Evolutionary conservation across 2,329 filamentous ascomycete genomes (phyloP).

Genomic region (Alternaria gansuensis): DNA sequence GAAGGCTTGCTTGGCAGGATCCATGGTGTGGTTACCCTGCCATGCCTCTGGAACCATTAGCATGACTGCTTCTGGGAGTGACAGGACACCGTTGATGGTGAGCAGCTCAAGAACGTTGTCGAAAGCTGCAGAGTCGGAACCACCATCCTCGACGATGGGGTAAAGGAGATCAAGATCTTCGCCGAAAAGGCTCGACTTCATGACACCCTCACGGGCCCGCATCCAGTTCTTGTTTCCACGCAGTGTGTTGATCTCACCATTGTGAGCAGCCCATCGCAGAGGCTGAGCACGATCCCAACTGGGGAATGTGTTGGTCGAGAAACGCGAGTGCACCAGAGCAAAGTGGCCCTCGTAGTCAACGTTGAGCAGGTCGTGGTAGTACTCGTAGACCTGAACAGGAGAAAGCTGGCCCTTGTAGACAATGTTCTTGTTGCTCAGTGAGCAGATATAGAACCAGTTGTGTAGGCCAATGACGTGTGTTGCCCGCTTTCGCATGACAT

Average conservation of each 20-base stretch:
- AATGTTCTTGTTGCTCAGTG: conserved; percentile 96
- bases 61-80: conserved; percentile 95
- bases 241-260: conserved; percentile 97
- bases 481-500: conserved; percentile 91
- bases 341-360: conserved; percentile 98
- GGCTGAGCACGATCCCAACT: conserved; percentile 98
- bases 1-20: conserved; percentile 93
- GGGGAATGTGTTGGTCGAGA: conserved; percentile 98
- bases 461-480: conserved; percentile 94
- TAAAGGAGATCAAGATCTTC: conserved; percentile 91
- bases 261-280: conserved; percentile 95
- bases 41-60: conserved; percentile 98
- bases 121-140: conserved; percentile 95
- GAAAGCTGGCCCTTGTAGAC: conserved; percentile 98
- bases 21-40: conserved; percentile 93
- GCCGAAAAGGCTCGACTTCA: conserved; percentile 91
- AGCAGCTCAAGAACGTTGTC: conserved; percentile 95
- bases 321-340: conserved; percentile 93
- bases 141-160: conserved; percentile 94
- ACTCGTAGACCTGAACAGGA: conserved; percentile 94
- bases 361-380: conserved; percentile 96
- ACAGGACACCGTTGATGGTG: conserved; percentile 94
- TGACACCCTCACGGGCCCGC: conserved; percentile 92
- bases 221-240: conserved; percentile 99
- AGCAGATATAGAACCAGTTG: conserved; percentile 99